Base-by-base conservation (phyloP, 768 basidiomycete species). In the Strobilomyces dryophilus region DNA sequence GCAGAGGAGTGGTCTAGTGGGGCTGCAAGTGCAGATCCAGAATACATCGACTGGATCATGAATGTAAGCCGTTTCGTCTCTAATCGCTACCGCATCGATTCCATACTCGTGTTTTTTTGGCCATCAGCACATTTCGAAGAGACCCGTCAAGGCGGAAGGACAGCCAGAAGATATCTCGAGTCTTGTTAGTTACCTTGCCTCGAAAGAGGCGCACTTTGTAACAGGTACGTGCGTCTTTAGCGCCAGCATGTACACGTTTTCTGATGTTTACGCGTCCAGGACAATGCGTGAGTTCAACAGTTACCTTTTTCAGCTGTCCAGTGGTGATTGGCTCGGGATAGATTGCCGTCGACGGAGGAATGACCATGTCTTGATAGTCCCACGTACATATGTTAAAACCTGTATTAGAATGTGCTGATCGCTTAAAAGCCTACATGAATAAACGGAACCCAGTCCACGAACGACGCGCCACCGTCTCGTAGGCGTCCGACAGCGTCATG, bases 241-340 rank as follows among this genome's bases (percentile, higher is more conserved):
- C n/a, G n/a, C 2, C 12, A 17, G 15, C 6, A 2, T 36, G 26
- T 5, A 3, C 3, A 2, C 6, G 15, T 5, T 12, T 4, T 32
- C 26, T 49, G 32, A 49, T 17, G 15, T 26, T 5, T 26, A 20
- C 18, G 29, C 17, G 5, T 2, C 7, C 26, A 49, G 52, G 47
- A 5, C 52, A 53, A 53, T 53, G 52, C 21, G 47, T 53, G 20
- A 36, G 52, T 29, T 32, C 20, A 35, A 24, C n/a, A n/a, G n/a
- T n/a, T n/a, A n/a, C n/a, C n/a, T 17, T 15, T 3, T 31, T 11
- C 44, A 5, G 24, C n/a, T n/a, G n/a, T 34, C 15, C n/a, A 42
- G 35, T 17, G 21, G 20, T 52, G n/a, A 53, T 8, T 34, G 21
- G 17, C 26, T n/a, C 26, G 8, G 24, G 15, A 27, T 17, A 53